Conservation (phyloP, 129 eudicot genomes). For the Helianthus tuberosus region DNA sequence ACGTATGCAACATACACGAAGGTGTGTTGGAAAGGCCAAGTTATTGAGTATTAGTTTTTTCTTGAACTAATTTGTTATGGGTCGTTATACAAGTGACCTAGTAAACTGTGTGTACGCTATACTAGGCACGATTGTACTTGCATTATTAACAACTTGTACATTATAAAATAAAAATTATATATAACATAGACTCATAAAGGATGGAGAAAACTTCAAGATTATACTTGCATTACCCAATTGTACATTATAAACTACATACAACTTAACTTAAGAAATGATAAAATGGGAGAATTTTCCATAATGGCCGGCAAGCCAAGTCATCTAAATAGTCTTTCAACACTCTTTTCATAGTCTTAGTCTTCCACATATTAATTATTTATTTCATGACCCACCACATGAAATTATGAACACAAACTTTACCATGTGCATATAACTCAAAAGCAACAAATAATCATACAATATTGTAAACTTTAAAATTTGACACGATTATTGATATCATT, state of each 20-base stretch:
- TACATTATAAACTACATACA: background rate
- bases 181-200: no score
- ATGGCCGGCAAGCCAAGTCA: constrained; percentile 10
- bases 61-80: no score
- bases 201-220: no score
- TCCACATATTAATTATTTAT: constrained; percentile 15
- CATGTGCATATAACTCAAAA: constrained; percentile 14
- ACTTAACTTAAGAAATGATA: background rate
- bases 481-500: background rate
- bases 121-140: no score
- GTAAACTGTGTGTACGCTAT: no score
- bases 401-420: background rate
- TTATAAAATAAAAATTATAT: background rate
- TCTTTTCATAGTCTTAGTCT: constrained; percentile 6
- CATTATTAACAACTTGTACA: background rate
- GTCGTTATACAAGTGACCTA: no score
- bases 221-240: no score
- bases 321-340: background rate
- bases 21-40: no score
- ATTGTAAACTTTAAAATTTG: background rate
- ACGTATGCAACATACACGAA: no score
- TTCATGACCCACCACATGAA: constrained; percentile 12
- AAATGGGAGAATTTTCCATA: no score
- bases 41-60: no score
- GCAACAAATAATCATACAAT: constrained; percentile 18